Percentiles rank a stretch among this genome's conserved stretches.
Conservation (phyloP, 140 eudicot genomes). For the Ambrosia hybrid region DNA sequence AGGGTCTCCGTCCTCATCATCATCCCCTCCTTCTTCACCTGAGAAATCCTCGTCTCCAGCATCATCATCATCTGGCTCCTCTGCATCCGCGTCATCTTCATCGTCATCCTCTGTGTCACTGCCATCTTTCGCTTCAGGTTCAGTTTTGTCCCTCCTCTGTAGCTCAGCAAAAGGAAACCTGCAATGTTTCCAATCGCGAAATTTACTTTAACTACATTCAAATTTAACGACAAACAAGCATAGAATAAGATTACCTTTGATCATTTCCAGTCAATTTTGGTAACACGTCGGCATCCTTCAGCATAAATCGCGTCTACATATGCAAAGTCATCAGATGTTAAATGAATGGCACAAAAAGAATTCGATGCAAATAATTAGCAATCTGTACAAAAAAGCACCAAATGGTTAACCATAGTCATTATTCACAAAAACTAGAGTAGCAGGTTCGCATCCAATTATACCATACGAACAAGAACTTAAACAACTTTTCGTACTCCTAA, state of each 20-base stretch:
- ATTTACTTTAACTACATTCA: background rate
- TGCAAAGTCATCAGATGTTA: constrained; percentile 13
- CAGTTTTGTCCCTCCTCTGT: constrained; percentile 43
- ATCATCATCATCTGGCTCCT: constrained; percentile 71
- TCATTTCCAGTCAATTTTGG: constrained; percentile 27
- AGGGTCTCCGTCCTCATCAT: constrained; percentile 72
- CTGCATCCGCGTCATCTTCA: constrained; percentile 57
- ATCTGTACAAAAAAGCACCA: background rate
- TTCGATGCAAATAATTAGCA: background rate
- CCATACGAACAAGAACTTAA: background rate
- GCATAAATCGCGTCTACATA: constrained; percentile 49
- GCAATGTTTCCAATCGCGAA: background rate
- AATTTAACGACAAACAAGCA: background rate
- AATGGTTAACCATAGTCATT: background rate
- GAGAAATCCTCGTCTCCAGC: constrained; percentile 87
- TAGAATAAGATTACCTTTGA: constrained; percentile 34
- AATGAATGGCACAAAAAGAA: constrained; percentile 6
- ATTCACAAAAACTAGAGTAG: background rate
- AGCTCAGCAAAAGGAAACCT: constrained; percentile 78
- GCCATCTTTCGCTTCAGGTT: constrained; percentile 60
- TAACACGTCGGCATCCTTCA: constrained; percentile 38
- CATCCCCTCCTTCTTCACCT: constrained; percentile 64
- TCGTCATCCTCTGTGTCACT: constrained; percentile 91
- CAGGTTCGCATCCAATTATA: too few species aligned
- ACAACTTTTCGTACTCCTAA: constrained; percentile 6